Conservation (phyloP, 169 alveolate species). For the Theileria parva region DNA sequence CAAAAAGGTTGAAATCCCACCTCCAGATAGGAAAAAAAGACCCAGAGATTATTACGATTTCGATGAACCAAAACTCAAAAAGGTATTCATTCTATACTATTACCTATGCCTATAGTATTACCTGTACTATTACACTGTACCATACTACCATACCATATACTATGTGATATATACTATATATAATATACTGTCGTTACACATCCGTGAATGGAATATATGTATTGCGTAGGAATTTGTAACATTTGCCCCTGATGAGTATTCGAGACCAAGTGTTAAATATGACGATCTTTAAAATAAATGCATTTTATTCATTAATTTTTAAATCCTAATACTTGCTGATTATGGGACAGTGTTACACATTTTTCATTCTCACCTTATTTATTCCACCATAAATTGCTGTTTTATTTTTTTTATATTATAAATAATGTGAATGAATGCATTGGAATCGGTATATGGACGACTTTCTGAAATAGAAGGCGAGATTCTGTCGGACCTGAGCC, state of each 20-base stretch:
- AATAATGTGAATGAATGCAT: not conserved
- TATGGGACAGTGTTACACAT: not conserved
- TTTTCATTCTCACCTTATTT: not conserved
- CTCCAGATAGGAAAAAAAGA: slow-evolving; percentile 30
- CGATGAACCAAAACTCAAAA: slow-evolving; percentile 61
- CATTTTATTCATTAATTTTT: not conserved
- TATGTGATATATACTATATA: too few species aligned
- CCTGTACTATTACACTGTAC: too few species aligned
- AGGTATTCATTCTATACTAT: slow-evolving; percentile 11
- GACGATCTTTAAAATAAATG: slow-evolving; percentile 49
- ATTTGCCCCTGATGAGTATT: slow-evolving; percentile 61
- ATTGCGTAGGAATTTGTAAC: slow-evolving; percentile 15
- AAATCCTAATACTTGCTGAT: slow-evolving; percentile 4
- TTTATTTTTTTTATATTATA: not conserved
- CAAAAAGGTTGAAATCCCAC: slow-evolving; percentile 13
- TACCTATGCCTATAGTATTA: too few species aligned
- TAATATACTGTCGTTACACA: not conserved
- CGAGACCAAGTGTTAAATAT: slow-evolving; percentile 63
- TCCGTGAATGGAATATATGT: not conserved
- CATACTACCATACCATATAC: too few species aligned
- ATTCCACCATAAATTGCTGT: not conserved
- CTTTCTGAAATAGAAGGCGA: slow-evolving; percentile 27
- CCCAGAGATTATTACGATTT: slow-evolving; percentile 64
- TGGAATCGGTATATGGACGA: slow-evolving; percentile 1
- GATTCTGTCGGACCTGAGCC: slow-evolving; percentile 28